Evolutionary conservation across 306 rosid species (phyloP).

Genomic region (Fagus sylvatica): DNA sequence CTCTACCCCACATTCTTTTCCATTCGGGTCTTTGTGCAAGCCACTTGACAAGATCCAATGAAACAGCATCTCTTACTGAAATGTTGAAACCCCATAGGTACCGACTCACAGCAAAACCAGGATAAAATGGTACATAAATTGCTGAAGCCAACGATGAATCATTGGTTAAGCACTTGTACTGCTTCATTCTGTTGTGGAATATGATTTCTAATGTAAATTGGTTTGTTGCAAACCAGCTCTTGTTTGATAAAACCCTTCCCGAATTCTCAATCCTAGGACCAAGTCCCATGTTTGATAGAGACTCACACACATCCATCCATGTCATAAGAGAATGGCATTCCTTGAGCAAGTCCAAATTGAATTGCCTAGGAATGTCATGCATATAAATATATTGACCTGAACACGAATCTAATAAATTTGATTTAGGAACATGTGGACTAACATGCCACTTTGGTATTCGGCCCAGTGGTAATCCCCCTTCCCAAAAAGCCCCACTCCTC

Average conservation of each 20-base stretch:
- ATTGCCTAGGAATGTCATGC: conserved; percentile 47
- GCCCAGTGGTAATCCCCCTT: too few species aligned
- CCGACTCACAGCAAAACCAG: conserved; percentile 54
- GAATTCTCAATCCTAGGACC: conserved; percentile 35
- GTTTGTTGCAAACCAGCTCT: conserved; percentile 54
- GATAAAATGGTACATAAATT: conserved; percentile 55
- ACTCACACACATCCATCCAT: conserved; percentile 54
- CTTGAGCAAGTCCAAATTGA: conserved; percentile 49
- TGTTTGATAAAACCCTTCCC: conserved; percentile 1
- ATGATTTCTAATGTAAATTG: conserved; percentile 60
- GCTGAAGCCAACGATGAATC: conserved; percentile 60
- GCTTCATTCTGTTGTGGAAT: conserved; percentile 60
- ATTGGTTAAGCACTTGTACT: conserved; percentile 58
- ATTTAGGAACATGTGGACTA: too few species aligned
- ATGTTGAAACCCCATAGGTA: conserved; percentile 46
- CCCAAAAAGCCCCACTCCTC: too few species aligned
- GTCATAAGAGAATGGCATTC: conserved; percentile 33
- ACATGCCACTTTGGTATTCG: too few species aligned
- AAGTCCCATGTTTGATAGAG: conserved; percentile 46
- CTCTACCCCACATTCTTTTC: conserved; percentile 57
- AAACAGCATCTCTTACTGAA: conserved; percentile 45
- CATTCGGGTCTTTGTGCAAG: conserved; percentile 42
- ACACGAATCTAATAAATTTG: conserved; percentile 46
- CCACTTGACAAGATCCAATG: conserved; percentile 44
- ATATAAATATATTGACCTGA: conserved; percentile 42